Base-by-base conservation (phyloP, 176 grass and related monocot species). In the Otatea glauca region DNA sequence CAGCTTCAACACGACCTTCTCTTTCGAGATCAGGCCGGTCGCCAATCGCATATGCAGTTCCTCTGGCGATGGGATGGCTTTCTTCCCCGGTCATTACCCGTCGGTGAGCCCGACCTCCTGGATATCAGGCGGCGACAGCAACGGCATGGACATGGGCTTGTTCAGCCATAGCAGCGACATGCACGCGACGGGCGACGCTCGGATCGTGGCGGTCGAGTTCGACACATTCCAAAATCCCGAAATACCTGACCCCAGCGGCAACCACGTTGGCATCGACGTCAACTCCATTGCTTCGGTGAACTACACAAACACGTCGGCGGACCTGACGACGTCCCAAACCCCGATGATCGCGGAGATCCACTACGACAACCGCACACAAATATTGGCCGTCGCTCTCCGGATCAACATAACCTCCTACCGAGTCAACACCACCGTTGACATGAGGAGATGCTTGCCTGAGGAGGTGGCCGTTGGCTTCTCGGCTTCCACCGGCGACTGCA, bases 401-500 rank as follows among this genome's bases (percentile, higher is more conserved):
- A 67, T 80, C 17, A 1, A 13, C 44, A 45, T 5, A 10, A 6
- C 29, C 0, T 6, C 18, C 32, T 81, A 68, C 62, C 10, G 24
- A 5, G 77, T 80, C 29, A 9, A 35, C 10, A 29, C 44, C 9
- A 5, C 0, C 10, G 77, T 80, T 12, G 45, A 80, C 18, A 23
- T 80, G 77, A 23, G 18, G 20, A 66, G 1, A 3, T 50, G 11
- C 45, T 53, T 80, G 29, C 62, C 77, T 0, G 16, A 35, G 10
- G 13, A 5, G 32, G 83, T 90, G 13, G 56, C 79, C 12, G 43
- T 90, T 47, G 88, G 88, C 15, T 86, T 90, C 83, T 74, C 88
- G 0, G 88, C 83, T 0, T 39, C 79, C 10, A 86, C 88, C 77
- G 62, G 35, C 35, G 2, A 2, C 2, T 37, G 2, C 35, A 37